Evolutionary conservation across 192 early-diverging fungal genomes (phyloP), one percentile per base, ranked within the genome.

Genomic region (Coemansia umbellata): DNA sequence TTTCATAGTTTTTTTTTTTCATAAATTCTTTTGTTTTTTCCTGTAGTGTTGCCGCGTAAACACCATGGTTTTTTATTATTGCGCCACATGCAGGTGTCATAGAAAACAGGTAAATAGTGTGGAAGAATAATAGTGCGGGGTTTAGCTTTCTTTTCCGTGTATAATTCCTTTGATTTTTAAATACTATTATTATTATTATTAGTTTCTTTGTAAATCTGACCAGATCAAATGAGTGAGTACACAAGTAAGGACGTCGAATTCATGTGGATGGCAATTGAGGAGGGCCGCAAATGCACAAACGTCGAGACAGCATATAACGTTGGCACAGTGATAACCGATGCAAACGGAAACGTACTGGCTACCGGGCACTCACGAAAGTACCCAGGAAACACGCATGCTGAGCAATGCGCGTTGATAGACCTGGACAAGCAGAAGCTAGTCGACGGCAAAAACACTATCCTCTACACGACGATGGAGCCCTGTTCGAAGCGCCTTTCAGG

Each of bases 391-490:
- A 98, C 95, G 1, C 97, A 99, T 60, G 97, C 97, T 11, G 97
- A 99, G 62, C 86, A 99, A 75, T 89, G 87, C 43, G 87, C 87
- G 21, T 74, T 99, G 5, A 42, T 80, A 26, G 89, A 93, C 59
- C 74, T 94, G 1, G 21, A 17, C 18, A 19, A 27, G 2, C 2
- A 23, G 5, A 5, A 22, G 28, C 10, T 15, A 22, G 8, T 30
- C 21, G n/a, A 14, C 44, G 18, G 30, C 22, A 48, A 31, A 26
- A 27, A 48, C 11, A 23, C 53, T 9, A 21, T 39, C 0, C 37
- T 76, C 39, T 99, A 97, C 61, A 93, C 94, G 15, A 99, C 96
- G 0, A 99, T 99, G 96, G 96, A 99, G 54, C 96, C 96, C 0
- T 99, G 96, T 63, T 88, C 88, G 3, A 66, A 64, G 51, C 81